Conservation (phyloP, 2,329 filamentous ascomycete genomes). For the Dactylellina haptotyla region DNA sequence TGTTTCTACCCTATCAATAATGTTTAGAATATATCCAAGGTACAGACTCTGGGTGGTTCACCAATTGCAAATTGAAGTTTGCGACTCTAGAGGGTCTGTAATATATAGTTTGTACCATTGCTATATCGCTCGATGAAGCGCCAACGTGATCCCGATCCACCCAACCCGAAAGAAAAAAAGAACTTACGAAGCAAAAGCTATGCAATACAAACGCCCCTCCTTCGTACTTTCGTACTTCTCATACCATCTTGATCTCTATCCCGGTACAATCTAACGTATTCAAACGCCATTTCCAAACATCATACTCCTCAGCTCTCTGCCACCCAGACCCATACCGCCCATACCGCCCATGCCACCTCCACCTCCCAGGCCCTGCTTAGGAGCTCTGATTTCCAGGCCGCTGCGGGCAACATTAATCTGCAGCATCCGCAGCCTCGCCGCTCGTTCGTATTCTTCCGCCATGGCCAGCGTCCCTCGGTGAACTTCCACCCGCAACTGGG, state of each 20-base stretch:
- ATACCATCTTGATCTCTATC: too few species aligned
- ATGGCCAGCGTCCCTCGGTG: constrained; percentile 76
- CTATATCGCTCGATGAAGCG: constrained; percentile 14
- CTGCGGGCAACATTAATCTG: constrained; percentile 79
- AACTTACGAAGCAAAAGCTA: constrained; percentile 21
- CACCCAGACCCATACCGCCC: constrained; percentile 9
- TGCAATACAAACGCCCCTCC: constrained; percentile 18
- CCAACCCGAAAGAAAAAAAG: neutral
- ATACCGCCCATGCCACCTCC: constrained; percentile 4
- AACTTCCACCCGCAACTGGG: constrained; percentile 73
- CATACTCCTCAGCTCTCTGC: constrained; percentile 45
- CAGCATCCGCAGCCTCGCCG: constrained; percentile 79
- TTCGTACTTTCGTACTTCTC: too few species aligned
- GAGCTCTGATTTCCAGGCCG: constrained; percentile 74
- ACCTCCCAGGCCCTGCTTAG: constrained; percentile 52
- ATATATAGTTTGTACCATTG: too few species aligned
- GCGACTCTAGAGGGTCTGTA: too few species aligned
- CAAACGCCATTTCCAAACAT: constrained; percentile 51
- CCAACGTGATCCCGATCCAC: constrained; percentile 10
- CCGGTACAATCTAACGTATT: too few species aligned
- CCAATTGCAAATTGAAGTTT: too few species aligned
- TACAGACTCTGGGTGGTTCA: too few species aligned
- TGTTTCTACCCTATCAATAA: too few species aligned
- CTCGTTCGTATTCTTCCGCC: constrained; percentile 76
- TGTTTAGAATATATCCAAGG: too few species aligned